Base-by-base conservation (phyloP, 1,284 basidiomycete genomes). In the Leccinum pachyderme region DNA sequence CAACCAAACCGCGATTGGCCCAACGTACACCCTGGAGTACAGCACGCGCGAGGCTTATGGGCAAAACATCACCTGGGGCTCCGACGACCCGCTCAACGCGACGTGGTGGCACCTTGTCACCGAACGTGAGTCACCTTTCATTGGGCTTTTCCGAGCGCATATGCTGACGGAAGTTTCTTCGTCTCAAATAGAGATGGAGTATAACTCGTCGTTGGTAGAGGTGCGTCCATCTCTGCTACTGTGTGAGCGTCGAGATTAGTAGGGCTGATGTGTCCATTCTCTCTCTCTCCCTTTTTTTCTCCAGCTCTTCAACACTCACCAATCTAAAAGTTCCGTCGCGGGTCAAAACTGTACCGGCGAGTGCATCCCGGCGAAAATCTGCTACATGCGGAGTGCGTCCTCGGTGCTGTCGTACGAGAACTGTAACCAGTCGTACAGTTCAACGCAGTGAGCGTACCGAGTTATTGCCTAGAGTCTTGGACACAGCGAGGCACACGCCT, bases 51-150 rank as follows among this genome's bases (percentile, higher is more conserved):
- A 68, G 8, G 71, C 75, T 2, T 81, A 78, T 56, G 75, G 73
- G 0, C 54, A 60, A 33, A 75, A 73, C 55, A 74, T 80, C 43
- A 62, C 66, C 7, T 81, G 80, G 79, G 75, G 72, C 3, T 55
- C 58, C 13, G 61, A 67, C 22, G 77, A 74, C 15, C 76, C 80
- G 2, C 64, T 80, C 11, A 81, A 81, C 56, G 79, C 76, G 11
- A 78, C 79, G 0, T 81, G 78, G 73, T 80, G 77, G 76, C 75
- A 79, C 47, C 69, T 69, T 7, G 69, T 81, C 22, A 80, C 79
- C 0, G 75, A 80, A 46, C 63, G 72, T 72, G 49, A 33, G 65
- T 70, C 2, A 4, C 6, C 2, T n/a, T 45, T 12, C 13, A 5
- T 5, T n/a, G 1, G 25, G n/a, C 18, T 3, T 51, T 47, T 9